Conservation (phyloP, 768 basidiomycete species). For the Tubosaeta brunneosetosa region DNA sequence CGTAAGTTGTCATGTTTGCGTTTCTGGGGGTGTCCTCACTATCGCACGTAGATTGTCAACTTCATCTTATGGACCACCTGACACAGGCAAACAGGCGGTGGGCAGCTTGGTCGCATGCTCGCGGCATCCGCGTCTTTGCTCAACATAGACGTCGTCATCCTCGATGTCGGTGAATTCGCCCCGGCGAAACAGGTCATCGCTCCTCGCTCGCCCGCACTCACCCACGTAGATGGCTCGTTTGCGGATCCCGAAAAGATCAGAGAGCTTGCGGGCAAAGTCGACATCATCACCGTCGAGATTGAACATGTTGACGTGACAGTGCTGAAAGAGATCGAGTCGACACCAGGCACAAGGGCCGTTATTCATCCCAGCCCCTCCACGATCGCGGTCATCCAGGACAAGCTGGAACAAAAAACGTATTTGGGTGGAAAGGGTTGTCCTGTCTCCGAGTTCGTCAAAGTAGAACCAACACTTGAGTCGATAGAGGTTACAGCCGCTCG, state of each 20-base stretch:
- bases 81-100: constrained; percentile 61
- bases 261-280: constrained; percentile 72
- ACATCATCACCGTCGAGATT: constrained; percentile 92
- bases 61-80: background rate
- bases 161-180: constrained; percentile 73
- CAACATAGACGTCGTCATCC: constrained; percentile 76
- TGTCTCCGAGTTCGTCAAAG: constrained; percentile 54
- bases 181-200: constrained; percentile 89
- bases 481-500: constrained; percentile 47
- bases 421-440: constrained; percentile 47
- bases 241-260: constrained; percentile 72
- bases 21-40: constrained; percentile 4
- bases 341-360: constrained; percentile 24
- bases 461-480: constrained; percentile 51
- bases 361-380: constrained; percentile 80
- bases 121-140: constrained; percentile 84
- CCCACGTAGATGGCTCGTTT: constrained; percentile 88
- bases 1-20: constrained; percentile 14
- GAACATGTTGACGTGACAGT: constrained; percentile 87
- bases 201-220: constrained; percentile 41
- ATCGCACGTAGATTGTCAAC: constrained; percentile 5
- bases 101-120: constrained; percentile 97
- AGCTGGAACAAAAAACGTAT: constrained; percentile 62
- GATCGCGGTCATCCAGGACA: constrained; percentile 79
- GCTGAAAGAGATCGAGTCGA: constrained; percentile 44